Evolutionary conservation across 805 yeast genomes (phyloP).

Genomic region (Isabelozyma pseudorhagii): DNA sequence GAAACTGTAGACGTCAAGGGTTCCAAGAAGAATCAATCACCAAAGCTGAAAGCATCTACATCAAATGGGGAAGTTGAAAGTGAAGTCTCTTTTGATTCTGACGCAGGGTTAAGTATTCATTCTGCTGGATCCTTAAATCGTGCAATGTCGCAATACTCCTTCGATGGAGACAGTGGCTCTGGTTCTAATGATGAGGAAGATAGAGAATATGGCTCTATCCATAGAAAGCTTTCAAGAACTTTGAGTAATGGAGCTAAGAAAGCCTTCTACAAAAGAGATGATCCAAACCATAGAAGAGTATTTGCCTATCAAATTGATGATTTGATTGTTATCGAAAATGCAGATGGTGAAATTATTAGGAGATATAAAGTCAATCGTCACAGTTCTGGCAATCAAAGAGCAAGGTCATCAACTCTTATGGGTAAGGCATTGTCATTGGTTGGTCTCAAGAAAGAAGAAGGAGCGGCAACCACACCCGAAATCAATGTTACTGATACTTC

Average conservation of each 20-base stretch:
- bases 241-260: constrained; percentile 12
- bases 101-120: constrained; percentile 30
- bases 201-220: constrained; percentile 7
- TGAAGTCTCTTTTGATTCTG: background rate
- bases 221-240: constrained; percentile 8
- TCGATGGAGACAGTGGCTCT: constrained; percentile 11
- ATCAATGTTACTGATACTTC: constrained; percentile 5
- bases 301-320: constrained; percentile 81
- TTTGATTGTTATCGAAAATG: constrained; percentile 78
- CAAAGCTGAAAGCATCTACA: background rate
- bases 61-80: background rate
- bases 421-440: constrained; percentile 52
- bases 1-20: constrained; percentile 45
- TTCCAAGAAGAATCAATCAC: constrained; percentile 3
- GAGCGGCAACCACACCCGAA: constrained; percentile 4
- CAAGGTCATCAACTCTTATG: constrained; percentile 39
- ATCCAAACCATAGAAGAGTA: constrained; percentile 35
- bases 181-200: background rate
- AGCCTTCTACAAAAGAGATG: constrained; percentile 27
- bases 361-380: constrained; percentile 74
- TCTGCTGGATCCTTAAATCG: constrained; percentile 39
- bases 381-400: constrained; percentile 17
- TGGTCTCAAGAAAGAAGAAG: constrained; percentile 40
- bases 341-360: constrained; percentile 87
- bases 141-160: constrained; percentile 31